Evolutionary conservation across 2,329 filamentous ascomycete species (phyloP), one percentile per base, ranked within the genome.

Genomic region (Diaporthe ampelina): DNA sequence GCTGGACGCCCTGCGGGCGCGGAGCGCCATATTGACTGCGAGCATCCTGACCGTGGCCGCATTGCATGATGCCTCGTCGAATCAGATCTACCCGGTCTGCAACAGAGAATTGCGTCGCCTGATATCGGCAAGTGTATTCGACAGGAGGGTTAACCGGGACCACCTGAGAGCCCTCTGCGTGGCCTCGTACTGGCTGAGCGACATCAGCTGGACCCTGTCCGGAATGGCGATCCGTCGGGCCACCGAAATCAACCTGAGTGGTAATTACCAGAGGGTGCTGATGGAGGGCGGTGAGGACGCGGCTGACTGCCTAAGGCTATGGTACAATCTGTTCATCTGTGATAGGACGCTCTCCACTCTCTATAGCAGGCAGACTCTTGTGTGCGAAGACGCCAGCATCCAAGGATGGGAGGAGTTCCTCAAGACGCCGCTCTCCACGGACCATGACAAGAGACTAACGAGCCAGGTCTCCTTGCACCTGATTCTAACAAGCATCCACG

Each of bases 261-360:
- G 81, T 73, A 85, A 84, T 73, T 86, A 85, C 69, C 82, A 82
- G 4, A 82, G 82, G 10, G 83, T 84, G 5, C 79, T 86, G 1
- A 76, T 79, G 1, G 83, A 83, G 21, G 80, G 82, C 29, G 83
- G 81, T 17, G 82, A 84, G 17, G 85, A 88, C 57, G 85, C 85
- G 0, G 84, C 85, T 73, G 89, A 91, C 73, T 86, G 87, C 48
- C 86, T 90, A 5, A 85, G 91, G 26, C 81, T 92, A 17, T 92
- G 90, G 90, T 92, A 91, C 77, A 80, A 90, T 43, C 82, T 90
- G 1, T 91, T 91, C 75, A 88, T 91, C 9, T 91, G 89, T 76
- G 90, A 91, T 73, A 89, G 91, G 74, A 90, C 91, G 76, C 86
- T 91, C 2, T 90, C 89, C 24, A 91, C 91, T 29, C 82, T 91